Evolutionary conservation across 2,329 filamentous ascomycete species (phyloP), one percentile per base, ranked within the genome.

Genomic region (Endocalyx cinctus): DNA sequence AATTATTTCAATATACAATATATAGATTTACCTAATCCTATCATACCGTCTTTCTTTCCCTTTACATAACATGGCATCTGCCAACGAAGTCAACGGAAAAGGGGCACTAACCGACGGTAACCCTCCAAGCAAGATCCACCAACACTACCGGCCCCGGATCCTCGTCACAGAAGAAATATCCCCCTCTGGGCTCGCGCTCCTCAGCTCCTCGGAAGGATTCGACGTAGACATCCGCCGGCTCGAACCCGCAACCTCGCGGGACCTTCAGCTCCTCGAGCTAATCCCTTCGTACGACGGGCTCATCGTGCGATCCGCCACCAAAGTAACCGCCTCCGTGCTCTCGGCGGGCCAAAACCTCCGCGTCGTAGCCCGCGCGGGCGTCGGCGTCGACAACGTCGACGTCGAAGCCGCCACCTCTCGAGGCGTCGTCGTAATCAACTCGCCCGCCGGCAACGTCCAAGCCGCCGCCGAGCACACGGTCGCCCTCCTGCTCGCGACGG

Each of bases 301-400:
- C 32, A 84, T 90, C 39, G 79, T 90, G 25, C 79, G 85, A 3
- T 89, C 84, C 23, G 85, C 88, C 60, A 90, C 85, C 2, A 84
- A 88, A 52, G 84, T 90, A 39, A 89, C 82, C 0, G 72, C 81
- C 0, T 64, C 72, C 3, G 69, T 90, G 1, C 69, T 90, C 10
- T 60, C 66, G 10, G 80, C 79, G 2, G 84, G 77, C 8, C 74
- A 69, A 46, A 82, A 77, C 38, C 69, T 90, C 32, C 82, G 83
- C 45, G 85, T 90, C 7, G 84, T 92, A 15, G 86, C 84, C 3
- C 71, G 86, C 40, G 86, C 86, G 10, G 86, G 86, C 10, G 86
- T 90, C 1, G 86, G 84, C 19, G 84, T 90, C 16, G 84, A 90
- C 62, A 89, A 90, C 61, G 85, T 92, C 30, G 73, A 90, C 52